These are phyloP conservation scores for Didymellaceae sp. DNA, from an alignment of 2,329 filamentous ascomycete genomes.

Conservation along the genomic window DNA sequence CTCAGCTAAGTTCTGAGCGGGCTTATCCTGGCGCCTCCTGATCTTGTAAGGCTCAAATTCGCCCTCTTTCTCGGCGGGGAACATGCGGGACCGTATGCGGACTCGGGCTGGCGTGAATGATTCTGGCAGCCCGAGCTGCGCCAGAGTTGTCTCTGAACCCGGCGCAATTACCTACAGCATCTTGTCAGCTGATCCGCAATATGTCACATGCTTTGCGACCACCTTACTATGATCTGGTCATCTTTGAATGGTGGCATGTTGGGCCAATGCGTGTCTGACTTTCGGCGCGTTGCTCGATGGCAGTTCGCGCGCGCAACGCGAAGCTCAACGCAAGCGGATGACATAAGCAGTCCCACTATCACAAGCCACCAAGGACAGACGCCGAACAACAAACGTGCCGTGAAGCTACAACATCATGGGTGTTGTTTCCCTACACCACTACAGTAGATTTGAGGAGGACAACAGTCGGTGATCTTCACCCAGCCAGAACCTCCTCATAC, in stretches of 20 bases:
- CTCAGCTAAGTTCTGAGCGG: conserved; percentile 38
- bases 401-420: conserved; percentile 27
- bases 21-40: conserved; percentile 55
- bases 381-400: conserved; percentile 29
- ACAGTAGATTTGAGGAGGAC: conserved; percentile 3
- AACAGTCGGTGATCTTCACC: conserved; percentile 8
- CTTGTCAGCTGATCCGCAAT: neutral
- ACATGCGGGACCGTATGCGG: conserved; percentile 93
- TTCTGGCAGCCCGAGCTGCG: conserved; percentile 87
- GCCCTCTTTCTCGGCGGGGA: conserved; percentile 75
- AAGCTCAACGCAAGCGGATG: conserved; percentile 8
- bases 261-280: conserved; percentile 33
- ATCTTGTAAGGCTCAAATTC: conserved; percentile 84
- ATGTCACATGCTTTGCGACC: conserved; percentile 19
- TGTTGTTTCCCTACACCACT: conserved; percentile 14
- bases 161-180: conserved; percentile 69
- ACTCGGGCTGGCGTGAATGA: conserved; percentile 88
- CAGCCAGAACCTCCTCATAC: conserved; percentile 4
- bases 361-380: conserved; percentile 25
- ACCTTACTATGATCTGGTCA: conserved; percentile 52
- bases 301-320: conserved; percentile 19
- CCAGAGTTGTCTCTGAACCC: conserved; percentile 87
- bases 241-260: conserved; percentile 55
- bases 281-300: conserved; percentile 14
- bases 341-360: conserved; percentile 23